Conservation (phyloP, 805 yeast species). For the Tetrapisispora pingtungensis region DNA sequence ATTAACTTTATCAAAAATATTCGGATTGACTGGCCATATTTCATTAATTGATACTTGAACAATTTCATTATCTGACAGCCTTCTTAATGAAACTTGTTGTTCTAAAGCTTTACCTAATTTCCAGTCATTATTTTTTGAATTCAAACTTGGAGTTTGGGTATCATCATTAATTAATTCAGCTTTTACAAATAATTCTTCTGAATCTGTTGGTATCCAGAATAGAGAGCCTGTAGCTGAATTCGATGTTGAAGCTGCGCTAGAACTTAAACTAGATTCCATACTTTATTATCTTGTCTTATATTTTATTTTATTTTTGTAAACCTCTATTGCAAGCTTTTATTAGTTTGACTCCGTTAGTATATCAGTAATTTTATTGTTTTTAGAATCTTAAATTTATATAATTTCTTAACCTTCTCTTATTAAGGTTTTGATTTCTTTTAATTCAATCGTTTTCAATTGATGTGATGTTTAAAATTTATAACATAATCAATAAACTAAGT, state of each 20-base stretch:
- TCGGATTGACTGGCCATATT: conserved; percentile 58
- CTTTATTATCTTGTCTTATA: not conserved
- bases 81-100: conserved; percentile 12
- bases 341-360: no score
- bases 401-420: no score
- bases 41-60: conserved; percentile 26
- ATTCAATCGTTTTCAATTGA: no score
- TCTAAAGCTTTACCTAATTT: conserved; percentile 13
- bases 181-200: conserved; percentile 20
- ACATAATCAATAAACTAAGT: no score
- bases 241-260: not conserved
- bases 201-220: conserved; percentile 25
- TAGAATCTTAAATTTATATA: no score
- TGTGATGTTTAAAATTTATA: no score
- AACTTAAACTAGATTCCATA: not conserved
- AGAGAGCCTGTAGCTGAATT: conserved; percentile 1
- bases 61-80: conserved; percentile 10
- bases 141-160: not conserved
- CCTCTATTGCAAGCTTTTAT: no score
- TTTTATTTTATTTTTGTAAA: not conserved
- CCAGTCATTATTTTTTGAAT: conserved; percentile 10
- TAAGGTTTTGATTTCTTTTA: no score
- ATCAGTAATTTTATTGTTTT: no score
- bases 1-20: conserved; percentile 78
- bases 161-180: conserved; percentile 18